Percentiles rank a stretch among this genome's conserved stretches.
phyloP scores from a whole-genome alignment of 176 grass and related monocot species.

The Stipa capillata region DNA sequence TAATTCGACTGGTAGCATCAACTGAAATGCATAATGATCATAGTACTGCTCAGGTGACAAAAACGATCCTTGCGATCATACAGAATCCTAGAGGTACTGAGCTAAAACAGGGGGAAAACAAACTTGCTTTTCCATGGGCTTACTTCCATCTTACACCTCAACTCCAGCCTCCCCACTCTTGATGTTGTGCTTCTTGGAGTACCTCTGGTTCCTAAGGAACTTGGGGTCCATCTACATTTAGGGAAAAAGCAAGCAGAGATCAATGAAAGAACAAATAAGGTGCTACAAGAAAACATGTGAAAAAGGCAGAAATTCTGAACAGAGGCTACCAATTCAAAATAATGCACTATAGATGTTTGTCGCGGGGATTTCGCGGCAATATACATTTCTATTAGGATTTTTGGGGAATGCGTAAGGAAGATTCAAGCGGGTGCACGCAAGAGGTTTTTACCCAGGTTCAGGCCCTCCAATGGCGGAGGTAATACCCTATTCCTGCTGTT shows the following conservation, averaged over 20 bases:
- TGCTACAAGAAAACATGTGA: background rate
- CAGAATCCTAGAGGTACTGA: background rate
- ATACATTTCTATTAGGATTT: too few species aligned
- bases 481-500: too few species aligned
- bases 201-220: too few species aligned
- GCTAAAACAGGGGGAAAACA: background rate
- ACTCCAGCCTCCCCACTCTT: conserved; percentile 28
- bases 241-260: background rate
- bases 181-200: too few species aligned
- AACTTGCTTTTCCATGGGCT: background rate
- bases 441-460: too few species aligned
- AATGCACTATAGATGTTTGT: too few species aligned
- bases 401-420: too few species aligned
- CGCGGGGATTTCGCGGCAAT: too few species aligned
- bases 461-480: too few species aligned
- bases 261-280: background rate
- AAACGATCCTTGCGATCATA: background rate
- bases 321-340: background rate
- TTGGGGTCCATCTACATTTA: too few species aligned
- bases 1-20: too few species aligned
- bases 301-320: background rate
- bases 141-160: conserved; percentile 17
- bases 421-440: too few species aligned
- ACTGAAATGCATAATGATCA: background rate
- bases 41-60: background rate